Evolutionary conservation across 352 stramenopile genomes (phyloP).

Genomic region (Aphanomyces invadans): DNA sequence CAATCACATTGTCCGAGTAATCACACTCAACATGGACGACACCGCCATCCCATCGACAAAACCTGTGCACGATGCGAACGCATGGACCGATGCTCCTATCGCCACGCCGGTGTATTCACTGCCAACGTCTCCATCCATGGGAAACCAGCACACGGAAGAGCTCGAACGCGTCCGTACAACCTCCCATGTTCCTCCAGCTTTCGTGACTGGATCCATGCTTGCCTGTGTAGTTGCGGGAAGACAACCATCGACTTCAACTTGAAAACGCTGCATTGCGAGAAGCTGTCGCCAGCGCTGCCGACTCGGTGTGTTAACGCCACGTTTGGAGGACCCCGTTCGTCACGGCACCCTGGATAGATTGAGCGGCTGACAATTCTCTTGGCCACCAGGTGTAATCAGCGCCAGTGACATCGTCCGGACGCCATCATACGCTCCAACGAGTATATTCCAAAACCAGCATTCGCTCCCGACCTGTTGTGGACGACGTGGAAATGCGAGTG

Average conservation of each 20-base stretch:
- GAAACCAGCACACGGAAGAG: not conserved
- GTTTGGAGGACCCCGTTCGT: no score
- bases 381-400: not conserved
- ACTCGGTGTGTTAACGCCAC: not conserved
- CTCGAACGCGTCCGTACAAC: not conserved
- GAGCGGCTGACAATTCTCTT: not conserved
- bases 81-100: conserved; percentile 22
- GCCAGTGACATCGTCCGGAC: not conserved
- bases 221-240: not conserved
- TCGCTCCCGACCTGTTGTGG: no score
- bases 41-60: conserved; percentile 24
- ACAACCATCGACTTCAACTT: not conserved
- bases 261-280: not conserved
- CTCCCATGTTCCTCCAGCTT: not conserved
- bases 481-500: no score
- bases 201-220: no score
- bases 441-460: not conserved
- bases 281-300: not conserved
- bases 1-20: conserved; percentile 27
- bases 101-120: no score
- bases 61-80: conserved; percentile 32
- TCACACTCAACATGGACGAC: not conserved
- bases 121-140: not conserved
- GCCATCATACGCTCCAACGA: not conserved
- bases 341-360: no score